Conservation (phyloP, 2,329 filamentous ascomycete genomes). For the Monilinia fructicola region DNA sequence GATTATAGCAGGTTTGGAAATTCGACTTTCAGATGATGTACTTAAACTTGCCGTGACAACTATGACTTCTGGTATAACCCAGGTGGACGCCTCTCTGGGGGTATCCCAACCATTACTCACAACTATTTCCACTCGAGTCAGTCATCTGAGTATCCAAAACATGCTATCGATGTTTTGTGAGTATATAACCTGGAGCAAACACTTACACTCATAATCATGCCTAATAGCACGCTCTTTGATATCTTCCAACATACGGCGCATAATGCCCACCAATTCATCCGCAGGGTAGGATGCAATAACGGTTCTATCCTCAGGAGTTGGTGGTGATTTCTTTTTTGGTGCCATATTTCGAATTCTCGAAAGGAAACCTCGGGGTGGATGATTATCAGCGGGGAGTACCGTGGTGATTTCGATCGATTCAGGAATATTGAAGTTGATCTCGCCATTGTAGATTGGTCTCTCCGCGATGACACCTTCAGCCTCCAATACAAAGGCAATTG, state of each 20-base stretch:
- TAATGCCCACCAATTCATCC: not conserved
- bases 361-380: not conserved
- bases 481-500: not conserved
- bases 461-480: not conserved
- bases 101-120: not conserved
- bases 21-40: not conserved
- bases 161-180: not conserved
- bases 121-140: not conserved
- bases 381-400: not conserved
- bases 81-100: not conserved
- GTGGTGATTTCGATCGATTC: not conserved
- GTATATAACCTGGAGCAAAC: not conserved
- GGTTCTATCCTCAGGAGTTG: not conserved
- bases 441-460: slow-evolving; percentile 5
- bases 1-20: not conserved
- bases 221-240: not conserved
- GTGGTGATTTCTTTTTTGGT: not conserved
- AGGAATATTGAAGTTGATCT: not conserved
- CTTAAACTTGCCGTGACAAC: not conserved
- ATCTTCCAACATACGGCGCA: not conserved
- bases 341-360: not conserved
- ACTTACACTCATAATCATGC: not conserved
- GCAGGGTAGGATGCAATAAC: not conserved
- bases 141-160: not conserved
- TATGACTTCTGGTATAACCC: not conserved